A percentile compares a stretch with the other conserved stretches of the same genome.
Conservation (phyloP, 805 yeast genomes). For the Grigorovia jiainica region DNA sequence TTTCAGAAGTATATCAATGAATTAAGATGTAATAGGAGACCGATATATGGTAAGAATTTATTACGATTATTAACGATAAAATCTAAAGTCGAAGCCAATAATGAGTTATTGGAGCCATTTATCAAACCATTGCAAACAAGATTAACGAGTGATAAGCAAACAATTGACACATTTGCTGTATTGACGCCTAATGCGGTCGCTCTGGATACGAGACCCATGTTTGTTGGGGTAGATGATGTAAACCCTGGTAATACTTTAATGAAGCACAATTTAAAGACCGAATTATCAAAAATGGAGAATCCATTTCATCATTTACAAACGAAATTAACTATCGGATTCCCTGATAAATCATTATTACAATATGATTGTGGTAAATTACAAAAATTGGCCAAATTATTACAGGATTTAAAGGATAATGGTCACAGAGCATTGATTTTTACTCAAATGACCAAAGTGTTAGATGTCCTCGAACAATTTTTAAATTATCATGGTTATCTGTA, state of each 20-base stretch:
- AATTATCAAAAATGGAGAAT: slow-evolving; percentile 23
- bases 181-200: slow-evolving; percentile 83
- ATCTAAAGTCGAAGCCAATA: slow-evolving; percentile 2
- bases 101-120: slow-evolving; percentile 22
- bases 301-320: slow-evolving; percentile 79
- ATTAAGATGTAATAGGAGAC: slow-evolving; percentile 54
- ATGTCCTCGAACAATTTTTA: slow-evolving; percentile 83
- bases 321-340: slow-evolving; percentile 85
- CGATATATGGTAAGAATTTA: slow-evolving; percentile 58
- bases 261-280: slow-evolving; percentile 15
- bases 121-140: slow-evolving; percentile 36
- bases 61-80: slow-evolving; percentile 32
- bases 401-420: slow-evolving; percentile 72
- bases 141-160: slow-evolving; percentile 34
- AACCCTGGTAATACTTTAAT: slow-evolving; percentile 20
- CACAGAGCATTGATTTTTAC: slow-evolving; percentile 94
- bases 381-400: slow-evolving; percentile 63
- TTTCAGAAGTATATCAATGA: slow-evolving; percentile 56
- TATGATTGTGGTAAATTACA: slow-evolving; percentile 97
- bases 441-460: slow-evolving; percentile 95
- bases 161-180: slow-evolving; percentile 69
- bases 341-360: slow-evolving; percentile 84
- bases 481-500: slow-evolving; percentile 92
- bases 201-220: slow-evolving; percentile 49
- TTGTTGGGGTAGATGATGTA: slow-evolving; percentile 19